phyloP scores from a whole-genome alignment of 169 alveolate genomes.

The Cystoisospora suis region DNA sequence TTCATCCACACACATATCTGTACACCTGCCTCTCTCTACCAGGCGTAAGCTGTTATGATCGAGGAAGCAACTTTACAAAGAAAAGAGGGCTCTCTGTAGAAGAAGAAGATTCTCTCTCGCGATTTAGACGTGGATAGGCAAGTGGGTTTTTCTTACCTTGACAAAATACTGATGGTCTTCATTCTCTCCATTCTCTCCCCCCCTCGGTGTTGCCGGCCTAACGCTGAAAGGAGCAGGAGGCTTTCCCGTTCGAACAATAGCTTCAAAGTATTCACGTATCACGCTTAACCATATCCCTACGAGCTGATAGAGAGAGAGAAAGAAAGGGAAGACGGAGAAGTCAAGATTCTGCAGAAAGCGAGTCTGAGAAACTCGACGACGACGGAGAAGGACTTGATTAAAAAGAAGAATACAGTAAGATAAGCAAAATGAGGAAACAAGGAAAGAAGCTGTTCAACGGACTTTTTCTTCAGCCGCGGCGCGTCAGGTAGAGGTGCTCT shows the following conservation, averaged over 20 bases:
- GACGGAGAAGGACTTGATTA: not conserved
- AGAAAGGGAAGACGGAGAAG: not conserved
- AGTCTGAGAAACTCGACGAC: not conserved
- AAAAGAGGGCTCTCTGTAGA: too few species aligned
- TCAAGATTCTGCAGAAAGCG: not conserved
- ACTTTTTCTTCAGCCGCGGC: too few species aligned
- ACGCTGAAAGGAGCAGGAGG: conserved; percentile 55
- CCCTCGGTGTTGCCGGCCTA: not conserved
- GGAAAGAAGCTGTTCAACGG: too few species aligned
- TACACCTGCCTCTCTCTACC: too few species aligned
- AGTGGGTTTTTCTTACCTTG: conserved; percentile 26
- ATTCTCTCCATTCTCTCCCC: not conserved
- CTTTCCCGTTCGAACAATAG: conserved; percentile 49
- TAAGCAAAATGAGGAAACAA: too few species aligned
- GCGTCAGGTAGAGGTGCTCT: too few species aligned
- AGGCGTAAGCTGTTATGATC: too few species aligned
- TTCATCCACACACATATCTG: too few species aligned
- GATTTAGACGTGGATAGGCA: too few species aligned
- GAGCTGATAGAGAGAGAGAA: conserved; percentile 13
- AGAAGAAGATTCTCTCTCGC: too few species aligned
- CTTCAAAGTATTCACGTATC: conserved; percentile 43
- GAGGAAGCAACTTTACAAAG: too few species aligned
- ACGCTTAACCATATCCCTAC: conserved; percentile 50
- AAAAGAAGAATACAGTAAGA: too few species aligned
- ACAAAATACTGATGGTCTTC: conserved; percentile 27